Evolutionary conservation across 352 stramenopile species (phyloP).

Genomic region (Phytopythium oedochilum): DNA sequence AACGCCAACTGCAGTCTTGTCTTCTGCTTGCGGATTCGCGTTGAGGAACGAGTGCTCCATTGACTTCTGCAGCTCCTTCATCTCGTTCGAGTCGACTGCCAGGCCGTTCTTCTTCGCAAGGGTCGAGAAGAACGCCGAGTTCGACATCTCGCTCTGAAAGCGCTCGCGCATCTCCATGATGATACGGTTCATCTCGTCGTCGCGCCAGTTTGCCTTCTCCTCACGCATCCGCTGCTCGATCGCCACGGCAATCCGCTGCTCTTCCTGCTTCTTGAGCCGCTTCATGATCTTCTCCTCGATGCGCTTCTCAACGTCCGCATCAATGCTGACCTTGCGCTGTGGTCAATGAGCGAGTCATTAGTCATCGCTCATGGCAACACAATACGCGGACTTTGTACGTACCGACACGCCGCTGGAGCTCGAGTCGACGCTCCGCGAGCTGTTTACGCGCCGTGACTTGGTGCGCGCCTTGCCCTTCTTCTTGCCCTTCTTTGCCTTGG

Average conservation of each 20-base stretch:
- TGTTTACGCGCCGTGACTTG: constrained; percentile 45
- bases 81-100: constrained; percentile 31
- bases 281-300: constrained; percentile 88
- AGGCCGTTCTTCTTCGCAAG: constrained; percentile 66
- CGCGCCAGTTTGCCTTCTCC: constrained; percentile 83
- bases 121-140: constrained; percentile 48
- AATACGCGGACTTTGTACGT: too few species aligned
- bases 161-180: constrained; percentile 87
- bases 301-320: constrained; percentile 74
- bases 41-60: constrained; percentile 40
- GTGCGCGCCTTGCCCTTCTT: constrained; percentile 37
- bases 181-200: constrained; percentile 89
- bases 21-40: constrained; percentile 68
- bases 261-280: constrained; percentile 84
- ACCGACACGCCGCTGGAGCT: constrained; percentile 25
- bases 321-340: constrained; percentile 53
- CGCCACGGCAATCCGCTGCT: constrained; percentile 74
- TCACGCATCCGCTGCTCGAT: constrained; percentile 81
- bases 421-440: constrained; percentile 35
- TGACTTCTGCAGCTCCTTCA: constrained; percentile 40
- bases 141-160: constrained; percentile 79
- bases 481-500: constrained; percentile 52
- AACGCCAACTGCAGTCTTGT: constrained; percentile 50
- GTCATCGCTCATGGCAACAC: not conserved
- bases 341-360: not conserved